Percentiles rank a stretch among this genome's conserved stretches.
Conservation (phyloP, 495 filamentous ascomycete species). For the Hypoxylon subgilvum region DNA sequence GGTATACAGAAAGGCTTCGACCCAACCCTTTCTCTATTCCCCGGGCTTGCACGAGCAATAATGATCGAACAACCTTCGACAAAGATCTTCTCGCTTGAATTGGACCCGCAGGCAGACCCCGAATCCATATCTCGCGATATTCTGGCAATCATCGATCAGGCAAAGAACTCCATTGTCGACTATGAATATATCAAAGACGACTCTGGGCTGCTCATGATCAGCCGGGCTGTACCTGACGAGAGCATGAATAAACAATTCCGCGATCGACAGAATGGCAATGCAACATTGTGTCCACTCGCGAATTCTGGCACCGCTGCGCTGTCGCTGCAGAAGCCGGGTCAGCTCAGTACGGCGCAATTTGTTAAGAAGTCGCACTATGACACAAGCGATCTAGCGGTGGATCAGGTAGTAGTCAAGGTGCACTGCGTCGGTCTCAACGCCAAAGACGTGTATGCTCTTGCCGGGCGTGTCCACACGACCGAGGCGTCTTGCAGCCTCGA, state of each 20-base stretch:
- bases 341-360: conserved; percentile 2
- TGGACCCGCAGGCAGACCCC: conserved; percentile 20
- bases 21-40: conserved; percentile 37
- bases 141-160: conserved; percentile 4
- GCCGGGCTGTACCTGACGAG: conserved; percentile 34
- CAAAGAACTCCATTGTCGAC: conserved; percentile 9
- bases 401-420: conserved; percentile 54
- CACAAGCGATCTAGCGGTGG: background rate
- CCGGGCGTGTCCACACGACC: conserved; percentile 1
- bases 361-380: background rate
- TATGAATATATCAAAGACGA: conserved; percentile 34
- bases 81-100: conserved; percentile 38
- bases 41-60: conserved; percentile 43
- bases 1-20: conserved; percentile 24
- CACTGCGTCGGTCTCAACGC: conserved; percentile 47
- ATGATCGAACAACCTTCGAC: conserved; percentile 46
- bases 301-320: conserved; percentile 11
- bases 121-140: conserved; percentile 5
- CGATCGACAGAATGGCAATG: conserved; percentile 11
- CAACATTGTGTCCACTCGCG: conserved; percentile 12
- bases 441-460: conserved; percentile 3
- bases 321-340: background rate
- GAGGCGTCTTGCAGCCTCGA: conserved; percentile 47
- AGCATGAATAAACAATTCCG: conserved; percentile 34
- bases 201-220: conserved; percentile 31